Evolutionary conservation across 2,329 filamentous ascomycete species (phyloP).

Genomic region (Sordariomycetes sp.): DNA sequence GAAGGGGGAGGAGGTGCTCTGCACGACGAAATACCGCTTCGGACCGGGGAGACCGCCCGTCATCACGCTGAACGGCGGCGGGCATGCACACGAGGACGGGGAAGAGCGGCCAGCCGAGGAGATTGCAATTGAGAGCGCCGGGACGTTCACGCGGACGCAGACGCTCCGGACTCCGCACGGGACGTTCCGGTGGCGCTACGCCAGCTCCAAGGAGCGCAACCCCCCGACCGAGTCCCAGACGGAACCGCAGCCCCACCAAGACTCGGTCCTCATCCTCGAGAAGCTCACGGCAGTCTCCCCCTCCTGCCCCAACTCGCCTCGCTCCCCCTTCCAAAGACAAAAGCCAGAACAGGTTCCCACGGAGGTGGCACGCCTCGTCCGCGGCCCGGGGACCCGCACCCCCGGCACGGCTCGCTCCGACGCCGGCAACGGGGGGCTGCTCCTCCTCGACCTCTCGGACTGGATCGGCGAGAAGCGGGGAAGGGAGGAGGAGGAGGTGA

Average conservation of each 20-base stretch:
- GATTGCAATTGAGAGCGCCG: slow-evolving; percentile 20
- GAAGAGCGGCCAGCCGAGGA: slow-evolving; percentile 13
- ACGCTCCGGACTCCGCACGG: slow-evolving; percentile 32
- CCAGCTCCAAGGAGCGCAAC: slow-evolving; percentile 27
- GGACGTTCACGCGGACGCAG: slow-evolving; percentile 19
- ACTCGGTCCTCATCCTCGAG: slow-evolving; percentile 38
- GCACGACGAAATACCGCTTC: slow-evolving; percentile 40
- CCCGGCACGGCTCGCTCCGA: slow-evolving; percentile 20
- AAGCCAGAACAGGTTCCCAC: slow-evolving; percentile 11
- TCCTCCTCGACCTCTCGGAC: slow-evolving; percentile 26
- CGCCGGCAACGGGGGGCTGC: slow-evolving; percentile 36
- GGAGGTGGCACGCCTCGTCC: slow-evolving; percentile 27
- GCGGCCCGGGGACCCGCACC: slow-evolving; percentile 23
- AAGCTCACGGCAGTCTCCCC: slow-evolving; percentile 18
- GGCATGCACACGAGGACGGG: slow-evolving; percentile 13
- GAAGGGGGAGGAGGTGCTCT: slow-evolving; percentile 18
- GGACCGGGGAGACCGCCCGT: slow-evolving; percentile 38
- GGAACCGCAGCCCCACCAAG: slow-evolving; percentile 7
- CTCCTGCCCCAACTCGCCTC: slow-evolving; percentile 3
- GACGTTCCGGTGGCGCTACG: slow-evolving; percentile 43
- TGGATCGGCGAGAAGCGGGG: slow-evolving; percentile 19
- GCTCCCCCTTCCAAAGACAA: slow-evolving; percentile 11
- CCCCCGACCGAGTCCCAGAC: too few species aligned
- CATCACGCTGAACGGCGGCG: slow-evolving; percentile 15
- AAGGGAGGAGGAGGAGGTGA: slow-evolving; percentile 14